Conservation (phyloP, 140 eudicot genomes). For the Oenanthe javanica region DNA sequence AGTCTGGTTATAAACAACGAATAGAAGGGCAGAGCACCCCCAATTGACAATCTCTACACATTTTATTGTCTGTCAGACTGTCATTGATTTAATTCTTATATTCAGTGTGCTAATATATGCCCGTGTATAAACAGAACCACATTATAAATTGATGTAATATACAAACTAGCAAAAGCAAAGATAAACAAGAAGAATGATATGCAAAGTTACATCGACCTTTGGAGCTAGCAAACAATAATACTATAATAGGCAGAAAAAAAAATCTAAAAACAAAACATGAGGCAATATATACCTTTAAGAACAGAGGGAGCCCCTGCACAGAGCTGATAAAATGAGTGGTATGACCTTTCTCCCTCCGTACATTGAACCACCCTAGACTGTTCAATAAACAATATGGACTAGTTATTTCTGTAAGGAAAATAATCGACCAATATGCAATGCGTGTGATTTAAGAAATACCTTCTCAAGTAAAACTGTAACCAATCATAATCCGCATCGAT, state of each 20-base stretch:
- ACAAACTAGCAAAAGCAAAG: background rate
- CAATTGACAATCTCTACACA: background rate
- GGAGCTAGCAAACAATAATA: background rate
- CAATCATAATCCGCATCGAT: constrained; percentile 4
- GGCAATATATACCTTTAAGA: constrained; percentile 58
- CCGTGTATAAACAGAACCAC: background rate
- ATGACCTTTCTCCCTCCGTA: constrained; percentile 94
- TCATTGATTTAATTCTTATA: background rate
- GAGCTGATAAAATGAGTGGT: constrained; percentile 97
- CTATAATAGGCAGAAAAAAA: background rate
- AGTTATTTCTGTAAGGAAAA: constrained; percentile 7
- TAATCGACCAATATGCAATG: background rate
- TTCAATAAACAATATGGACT: constrained; percentile 7
- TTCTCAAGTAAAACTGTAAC: constrained; percentile 77
- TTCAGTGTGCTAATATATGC: background rate
- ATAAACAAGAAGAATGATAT: background rate
- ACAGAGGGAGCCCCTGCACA: constrained; percentile 97
- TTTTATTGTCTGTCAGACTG: background rate
- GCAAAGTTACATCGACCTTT: background rate
- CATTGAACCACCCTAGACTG: constrained; percentile 97
- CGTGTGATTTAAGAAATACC: constrained; percentile 25
- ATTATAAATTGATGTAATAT: too few relatives aligned
- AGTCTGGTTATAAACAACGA: background rate
- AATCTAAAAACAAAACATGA: background rate
- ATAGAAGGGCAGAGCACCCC: background rate